A percentile compares a stretch with the other conserved stretches of the same genome.
phyloP scores from a whole-genome alignment of 495 filamentous ascomycete genomes.

The Terfezia claveryi region DNA sequence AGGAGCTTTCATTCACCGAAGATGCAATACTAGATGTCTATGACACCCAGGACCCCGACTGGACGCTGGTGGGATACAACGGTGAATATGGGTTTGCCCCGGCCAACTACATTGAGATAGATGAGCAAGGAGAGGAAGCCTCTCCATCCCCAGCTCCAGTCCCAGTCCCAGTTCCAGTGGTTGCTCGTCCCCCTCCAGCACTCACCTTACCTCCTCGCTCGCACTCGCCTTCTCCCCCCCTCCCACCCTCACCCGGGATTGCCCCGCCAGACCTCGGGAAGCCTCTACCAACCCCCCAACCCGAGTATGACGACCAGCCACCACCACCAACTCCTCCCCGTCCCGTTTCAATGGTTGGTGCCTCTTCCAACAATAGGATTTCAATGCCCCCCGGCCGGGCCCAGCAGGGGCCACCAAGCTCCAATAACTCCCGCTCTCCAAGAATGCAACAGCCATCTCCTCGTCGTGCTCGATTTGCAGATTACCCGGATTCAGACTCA shows the following conservation, averaged over 20 bases:
- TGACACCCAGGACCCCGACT: conserved; percentile 82
- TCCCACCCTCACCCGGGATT: conserved; percentile 6
- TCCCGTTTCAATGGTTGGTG: conserved; percentile 2
- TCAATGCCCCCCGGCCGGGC: not conserved
- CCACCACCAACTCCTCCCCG: conserved; percentile 13
- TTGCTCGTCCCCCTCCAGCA: not conserved
- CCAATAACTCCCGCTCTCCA: not conserved
- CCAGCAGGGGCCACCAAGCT: not conserved
- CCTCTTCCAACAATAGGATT: not conserved
- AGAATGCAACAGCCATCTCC: not conserved
- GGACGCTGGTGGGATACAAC: conserved; percentile 74
- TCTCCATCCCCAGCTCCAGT: conserved; percentile 18
- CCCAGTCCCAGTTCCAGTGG: conserved; percentile 6
- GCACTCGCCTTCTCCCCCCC: conserved; percentile 12
- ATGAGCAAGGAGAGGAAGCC: conserved; percentile 17
- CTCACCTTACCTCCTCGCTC: conserved; percentile 3
- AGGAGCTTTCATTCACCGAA: conserved; percentile 89
- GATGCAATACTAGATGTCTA: conserved; percentile 66
- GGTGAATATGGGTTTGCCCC: conserved; percentile 87
- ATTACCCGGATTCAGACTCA: conserved; percentile 11
- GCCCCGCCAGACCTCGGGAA: not conserved
- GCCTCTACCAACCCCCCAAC: not conserved
- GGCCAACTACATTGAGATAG: conserved; percentile 82
- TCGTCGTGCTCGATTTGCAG: not conserved
- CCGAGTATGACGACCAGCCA: not conserved